Evolutionary conservation across 2,329 filamentous ascomycete species (phyloP).

Genomic region (Pseudogymnoascus sp.): DNA sequence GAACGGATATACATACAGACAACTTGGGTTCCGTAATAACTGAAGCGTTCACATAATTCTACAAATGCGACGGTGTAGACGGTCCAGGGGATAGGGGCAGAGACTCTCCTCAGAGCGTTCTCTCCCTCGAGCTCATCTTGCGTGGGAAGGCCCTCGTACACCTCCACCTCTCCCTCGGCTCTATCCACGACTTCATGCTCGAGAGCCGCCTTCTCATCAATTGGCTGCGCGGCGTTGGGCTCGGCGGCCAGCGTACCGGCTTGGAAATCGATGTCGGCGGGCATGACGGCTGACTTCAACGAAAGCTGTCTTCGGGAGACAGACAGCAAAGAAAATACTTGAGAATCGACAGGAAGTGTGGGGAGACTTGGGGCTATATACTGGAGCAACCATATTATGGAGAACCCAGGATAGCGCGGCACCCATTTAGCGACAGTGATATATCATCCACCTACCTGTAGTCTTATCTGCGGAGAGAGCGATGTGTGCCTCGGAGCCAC

Average conservation of each 20-base stretch:
- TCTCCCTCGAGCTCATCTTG: slow-evolving; percentile 10
- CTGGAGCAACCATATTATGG: slow-evolving; percentile 7
- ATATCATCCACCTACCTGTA: background rate
- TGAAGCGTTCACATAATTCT: slow-evolving; percentile 56
- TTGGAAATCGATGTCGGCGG: background rate
- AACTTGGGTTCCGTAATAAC: slow-evolving; percentile 55
- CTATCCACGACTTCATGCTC: background rate
- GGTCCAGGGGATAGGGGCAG: slow-evolving; percentile 19
- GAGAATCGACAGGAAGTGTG: background rate
- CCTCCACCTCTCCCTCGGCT: background rate
- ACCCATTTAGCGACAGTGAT: slow-evolving; percentile 1
- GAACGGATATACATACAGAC: slow-evolving; percentile 40
- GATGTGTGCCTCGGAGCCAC: background rate
- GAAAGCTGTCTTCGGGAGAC: slow-evolving; percentile 1
- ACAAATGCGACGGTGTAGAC: slow-evolving; percentile 49
- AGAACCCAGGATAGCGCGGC: background rate
- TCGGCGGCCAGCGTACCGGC: background rate
- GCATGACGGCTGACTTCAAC: slow-evolving; percentile 7
- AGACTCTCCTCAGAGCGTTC: slow-evolving; percentile 11
- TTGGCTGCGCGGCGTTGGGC: background rate
- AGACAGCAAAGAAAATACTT: slow-evolving; percentile 2
- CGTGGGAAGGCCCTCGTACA: slow-evolving; percentile 10
- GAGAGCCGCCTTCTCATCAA: slow-evolving; percentile 4
- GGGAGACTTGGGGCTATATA: slow-evolving; percentile 6
- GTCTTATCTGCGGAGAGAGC: slow-evolving; percentile 1